These are phyloP conservation scores for Lichenothelia convexa DNA, from an alignment of 495 filamentous ascomycete species.

Conservation along the genomic window DNA sequence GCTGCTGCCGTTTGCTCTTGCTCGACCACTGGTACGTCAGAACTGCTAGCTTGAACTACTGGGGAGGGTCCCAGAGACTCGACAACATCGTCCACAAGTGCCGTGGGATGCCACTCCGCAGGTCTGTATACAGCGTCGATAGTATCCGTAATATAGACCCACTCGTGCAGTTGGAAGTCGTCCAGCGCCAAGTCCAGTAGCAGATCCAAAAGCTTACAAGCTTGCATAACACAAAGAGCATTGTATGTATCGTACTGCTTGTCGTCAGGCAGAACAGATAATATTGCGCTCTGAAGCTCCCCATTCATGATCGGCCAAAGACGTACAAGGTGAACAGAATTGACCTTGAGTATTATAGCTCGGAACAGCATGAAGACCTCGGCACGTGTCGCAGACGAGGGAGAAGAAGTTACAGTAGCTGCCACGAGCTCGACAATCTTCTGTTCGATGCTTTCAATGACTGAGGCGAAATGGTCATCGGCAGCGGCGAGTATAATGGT, in stretches of 20 bases:
- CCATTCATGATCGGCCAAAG: conserved; percentile 83
- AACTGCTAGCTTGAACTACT: conserved; percentile 9
- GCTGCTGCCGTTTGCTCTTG: conserved; percentile 4
- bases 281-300: conserved; percentile 68
- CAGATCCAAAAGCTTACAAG: conserved; percentile 77
- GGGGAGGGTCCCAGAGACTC: conserved; percentile 48
- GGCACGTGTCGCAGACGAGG: conserved; percentile 71
- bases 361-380: conserved; percentile 83
- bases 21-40: conserved; percentile 8
- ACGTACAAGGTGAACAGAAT: conserved; percentile 54
- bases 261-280: conserved; percentile 45
- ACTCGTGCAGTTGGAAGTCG: conserved; percentile 89
- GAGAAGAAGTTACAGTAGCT: conserved; percentile 78
- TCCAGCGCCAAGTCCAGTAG: conserved; percentile 74
- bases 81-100: conserved; percentile 71
- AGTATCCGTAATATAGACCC: conserved; percentile 92
- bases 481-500: conserved; percentile 55
- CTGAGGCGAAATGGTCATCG: conserved; percentile 59
- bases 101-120: conserved; percentile 47
- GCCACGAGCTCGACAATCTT: conserved; percentile 72
- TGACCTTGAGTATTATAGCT: conserved; percentile 57
- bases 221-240: conserved; percentile 59
- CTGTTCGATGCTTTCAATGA: conserved; percentile 54
- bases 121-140: conserved; percentile 90
- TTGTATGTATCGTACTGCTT: conserved; percentile 62